Evolutionary conservation across 2,329 filamentous ascomycete genomes (phyloP).

Genomic region (Sporothrix curviconia): DNA sequence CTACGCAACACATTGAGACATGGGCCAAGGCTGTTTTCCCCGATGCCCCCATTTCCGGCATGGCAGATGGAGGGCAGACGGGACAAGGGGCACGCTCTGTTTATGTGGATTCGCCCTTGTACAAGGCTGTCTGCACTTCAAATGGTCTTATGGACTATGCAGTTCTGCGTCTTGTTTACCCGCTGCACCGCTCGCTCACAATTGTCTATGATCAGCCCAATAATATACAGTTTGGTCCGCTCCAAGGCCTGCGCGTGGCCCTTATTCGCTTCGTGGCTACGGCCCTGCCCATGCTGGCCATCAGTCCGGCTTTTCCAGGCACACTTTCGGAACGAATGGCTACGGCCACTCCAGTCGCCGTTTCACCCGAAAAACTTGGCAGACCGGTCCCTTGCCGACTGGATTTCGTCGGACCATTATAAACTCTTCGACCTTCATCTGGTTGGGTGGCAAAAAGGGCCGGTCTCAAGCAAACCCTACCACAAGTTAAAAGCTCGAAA

Average conservation of each 20-base stretch:
- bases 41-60: neutral
- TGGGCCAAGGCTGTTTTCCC: neutral
- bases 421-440: neutral
- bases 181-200: slow-evolving; percentile 20
- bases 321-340: slow-evolving; percentile 19
- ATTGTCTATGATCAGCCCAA: slow-evolving; percentile 24
- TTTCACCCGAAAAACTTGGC: neutral
- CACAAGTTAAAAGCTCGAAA: no score
- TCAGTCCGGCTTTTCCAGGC: slow-evolving; percentile 20
- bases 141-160: slow-evolving; percentile 2
- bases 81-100: no score
- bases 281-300: slow-evolving; percentile 20
- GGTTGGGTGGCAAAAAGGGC: neutral
- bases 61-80: neutral
- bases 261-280: slow-evolving; percentile 24
- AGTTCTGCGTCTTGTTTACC: slow-evolving; percentile 21
- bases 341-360: neutral
- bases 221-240: neutral
- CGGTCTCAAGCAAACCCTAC: neutral
- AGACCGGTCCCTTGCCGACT: neutral
- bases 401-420: neutral
- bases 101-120: neutral
- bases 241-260: slow-evolving; percentile 21
- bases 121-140: neutral
- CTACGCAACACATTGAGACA: slow-evolving; percentile 40